Percentiles rank a stretch among this genome's conserved stretches.
phyloP scores from a whole-genome alignment of 2,329 filamentous ascomycete species.

The Clarireedia paspali region DNA sequence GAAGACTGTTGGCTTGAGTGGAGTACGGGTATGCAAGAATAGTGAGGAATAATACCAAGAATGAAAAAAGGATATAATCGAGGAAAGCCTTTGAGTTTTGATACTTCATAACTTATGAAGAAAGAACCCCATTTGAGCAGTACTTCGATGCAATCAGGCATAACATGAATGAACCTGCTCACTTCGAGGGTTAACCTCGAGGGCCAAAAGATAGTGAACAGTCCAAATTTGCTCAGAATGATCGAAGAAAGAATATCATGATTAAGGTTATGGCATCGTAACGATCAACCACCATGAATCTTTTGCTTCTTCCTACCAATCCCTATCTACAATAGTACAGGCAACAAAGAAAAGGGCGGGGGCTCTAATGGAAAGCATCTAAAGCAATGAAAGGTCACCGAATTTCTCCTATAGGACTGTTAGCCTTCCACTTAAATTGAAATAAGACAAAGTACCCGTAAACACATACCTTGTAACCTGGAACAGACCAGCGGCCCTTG shows the following conservation, averaged over 20 bases:
- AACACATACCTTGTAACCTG: slow-evolving; percentile 88
- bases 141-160: no score
- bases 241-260: slow-evolving; percentile 1
- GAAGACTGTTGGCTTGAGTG: neutral
- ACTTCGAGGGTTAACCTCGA: neutral
- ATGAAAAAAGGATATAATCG: no score
- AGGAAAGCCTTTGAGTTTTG: no score
- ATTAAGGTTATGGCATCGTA: slow-evolving; percentile 1
- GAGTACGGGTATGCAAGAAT: neutral
- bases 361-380: slow-evolving; percentile 37
- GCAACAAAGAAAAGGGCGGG: slow-evolving; percentile 41
- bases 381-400: slow-evolving; percentile 91
- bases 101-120: no score
- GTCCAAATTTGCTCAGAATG: neutral
- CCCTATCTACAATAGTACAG: slow-evolving; percentile 64
- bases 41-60: neutral
- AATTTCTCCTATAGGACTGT: slow-evolving; percentile 77
- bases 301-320: slow-evolving; percentile 15
- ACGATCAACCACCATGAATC: slow-evolving; percentile 12
- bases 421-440: slow-evolving; percentile 35
- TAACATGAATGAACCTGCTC: neutral
- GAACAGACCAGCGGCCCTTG: slow-evolving; percentile 97
- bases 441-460: neutral
- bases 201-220: neutral
- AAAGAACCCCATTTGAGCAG: no score